Base-by-base conservation (phyloP, 1,284 basidiomycete species). In the Heliocybe sulcata region DNA sequence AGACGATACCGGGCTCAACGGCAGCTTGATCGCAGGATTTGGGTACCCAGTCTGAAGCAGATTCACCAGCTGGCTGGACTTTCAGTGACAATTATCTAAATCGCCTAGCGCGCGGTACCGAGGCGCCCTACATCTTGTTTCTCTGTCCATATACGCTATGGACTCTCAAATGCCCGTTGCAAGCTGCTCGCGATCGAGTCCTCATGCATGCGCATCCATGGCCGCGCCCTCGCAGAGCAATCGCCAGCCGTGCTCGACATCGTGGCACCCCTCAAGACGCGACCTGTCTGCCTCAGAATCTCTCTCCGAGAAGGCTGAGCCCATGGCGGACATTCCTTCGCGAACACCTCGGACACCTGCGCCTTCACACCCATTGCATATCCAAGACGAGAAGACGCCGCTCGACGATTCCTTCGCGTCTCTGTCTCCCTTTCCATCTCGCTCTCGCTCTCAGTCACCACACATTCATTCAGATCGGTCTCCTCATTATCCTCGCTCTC, bases 401-500 rank as follows among this genome's bases (percentile, higher is more conserved):
- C 2, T 35, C 22, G 52, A 20, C 16, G 29, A 16, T 9, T 38
- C 52, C 52, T 45, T 26, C n/a, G 20, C 52, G 33, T 55, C 42
- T 20, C 16, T 6, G 6, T 42, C 38, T 42, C 16, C 38, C 8
- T 42, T 33, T 48, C 53, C 33, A 19, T 25, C 25, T 54, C 54
- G 54, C 27, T 45, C 42, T 23, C 54, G 54, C 27, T 45, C 42
- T 23, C 45, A 35, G 19, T 50, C 53, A 29, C 35, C 42, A 27
- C 45, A 23, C 19, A 20, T 52, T 54, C 35, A 49, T 52, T 53
- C 54, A 60, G 58, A 33, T 56, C 62, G 29, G 35, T 53, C 9
- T 61, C 60, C 38, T 59, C 62, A 31, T 54, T 42, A 42, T 42
- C 38, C 38, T n/a, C 47, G 23, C 8, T 49, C 47, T 11, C 47